phyloP scores from a whole-genome alignment of 352 stramenopile species.

The Saprolegnia diclina region DNA sequence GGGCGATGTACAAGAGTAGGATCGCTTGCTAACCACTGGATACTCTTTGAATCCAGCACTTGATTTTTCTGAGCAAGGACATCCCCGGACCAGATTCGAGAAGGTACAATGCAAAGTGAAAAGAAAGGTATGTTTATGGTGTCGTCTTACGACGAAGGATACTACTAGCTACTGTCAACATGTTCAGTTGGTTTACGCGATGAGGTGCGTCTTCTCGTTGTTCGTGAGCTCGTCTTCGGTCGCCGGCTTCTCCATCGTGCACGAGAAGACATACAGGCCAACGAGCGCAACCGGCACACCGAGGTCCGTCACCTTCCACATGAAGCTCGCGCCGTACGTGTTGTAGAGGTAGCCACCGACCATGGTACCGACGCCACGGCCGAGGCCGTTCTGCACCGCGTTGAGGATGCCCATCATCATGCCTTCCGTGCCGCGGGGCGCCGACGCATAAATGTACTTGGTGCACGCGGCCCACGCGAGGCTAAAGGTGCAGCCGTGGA shows the following conservation, averaged over 20 bases:
- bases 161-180: conserved; percentile 1
- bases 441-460: conserved; percentile 70
- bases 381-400: conserved; percentile 64
- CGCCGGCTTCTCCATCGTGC: conserved; percentile 2
- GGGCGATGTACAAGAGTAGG: no score
- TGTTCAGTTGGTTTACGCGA: neutral
- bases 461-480: conserved; percentile 69
- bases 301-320: conserved; percentile 42
- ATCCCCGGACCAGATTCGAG: neutral
- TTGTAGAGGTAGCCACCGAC: conserved; percentile 70
- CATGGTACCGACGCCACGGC: conserved; percentile 52
- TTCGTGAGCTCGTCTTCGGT: neutral
- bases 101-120: no score
- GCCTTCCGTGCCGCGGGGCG: conserved; percentile 52
- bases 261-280: conserved; percentile 31
- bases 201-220: conserved; percentile 8
- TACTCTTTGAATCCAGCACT: neutral
- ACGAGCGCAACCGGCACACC: conserved; percentile 27
- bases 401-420: conserved; percentile 69
- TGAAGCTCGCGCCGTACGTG: conserved; percentile 43
- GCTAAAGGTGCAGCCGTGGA: conserved; percentile 67
- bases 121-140: neutral
- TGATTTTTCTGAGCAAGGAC: neutral
- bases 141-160: neutral
- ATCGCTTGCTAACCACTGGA: neutral